phyloP scores from a whole-genome alignment of 2,329 filamentous ascomycete genomes.

The Thermomyces lanuginosus region DNA sequence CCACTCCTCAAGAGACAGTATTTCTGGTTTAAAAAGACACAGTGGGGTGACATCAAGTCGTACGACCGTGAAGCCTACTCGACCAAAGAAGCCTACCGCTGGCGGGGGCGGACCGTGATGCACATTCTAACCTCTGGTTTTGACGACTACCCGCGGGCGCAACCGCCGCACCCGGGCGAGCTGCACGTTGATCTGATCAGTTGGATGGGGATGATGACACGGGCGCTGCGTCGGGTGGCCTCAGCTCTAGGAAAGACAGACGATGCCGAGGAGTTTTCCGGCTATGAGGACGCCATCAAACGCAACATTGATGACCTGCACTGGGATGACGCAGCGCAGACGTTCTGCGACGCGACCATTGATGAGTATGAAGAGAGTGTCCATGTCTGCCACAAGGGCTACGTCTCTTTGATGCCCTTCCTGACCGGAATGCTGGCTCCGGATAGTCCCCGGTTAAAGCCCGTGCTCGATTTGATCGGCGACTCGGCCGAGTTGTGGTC shows the following conservation, averaged over 20 bases:
- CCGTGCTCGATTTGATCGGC: conserved; percentile 58
- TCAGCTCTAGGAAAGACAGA: conserved; percentile 57
- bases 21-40: conserved; percentile 86
- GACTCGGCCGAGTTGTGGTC: conserved; percentile 84
- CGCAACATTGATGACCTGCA: conserved; percentile 85
- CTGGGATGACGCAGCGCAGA: conserved; percentile 65
- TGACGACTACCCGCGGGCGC: conserved; percentile 87
- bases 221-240: conserved; percentile 67
- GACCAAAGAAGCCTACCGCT: conserved; percentile 82
- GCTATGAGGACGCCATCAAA: conserved; percentile 58
- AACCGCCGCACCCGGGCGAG: conserved; percentile 89
- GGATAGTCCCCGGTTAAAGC: conserved; percentile 57
- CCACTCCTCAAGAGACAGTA: conserved; percentile 79
- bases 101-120: conserved; percentile 72
- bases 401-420: conserved; percentile 87
- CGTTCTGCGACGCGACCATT: conserved; percentile 88
- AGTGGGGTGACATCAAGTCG: conserved; percentile 72
- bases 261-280: conserved; percentile 55
- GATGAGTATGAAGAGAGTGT: conserved; percentile 85
- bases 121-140: conserved; percentile 88
- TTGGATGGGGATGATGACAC: conserved; percentile 95
- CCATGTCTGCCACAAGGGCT: conserved; percentile 91
- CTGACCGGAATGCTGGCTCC: conserved; percentile 62
- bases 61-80: conserved; percentile 85
- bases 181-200: conserved; percentile 86